Evolutionary conservation across 345 rosid species (phyloP).

Genomic region (Populus simonii): DNA sequence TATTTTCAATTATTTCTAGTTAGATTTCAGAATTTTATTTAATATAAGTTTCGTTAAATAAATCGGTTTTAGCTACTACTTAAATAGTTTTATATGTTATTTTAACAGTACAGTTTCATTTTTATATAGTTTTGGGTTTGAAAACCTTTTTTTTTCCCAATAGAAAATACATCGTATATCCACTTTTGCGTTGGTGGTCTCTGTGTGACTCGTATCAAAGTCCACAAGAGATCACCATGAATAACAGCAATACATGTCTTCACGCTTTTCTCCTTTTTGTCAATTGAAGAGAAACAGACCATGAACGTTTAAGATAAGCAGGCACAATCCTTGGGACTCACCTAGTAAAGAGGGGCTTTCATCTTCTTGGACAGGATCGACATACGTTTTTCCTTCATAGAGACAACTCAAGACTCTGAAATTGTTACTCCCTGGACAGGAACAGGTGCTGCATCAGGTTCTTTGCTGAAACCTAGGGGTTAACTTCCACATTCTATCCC

Average conservation of each 20-base stretch:
- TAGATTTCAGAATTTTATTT: no score
- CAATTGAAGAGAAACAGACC: not conserved
- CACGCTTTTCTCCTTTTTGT: not conserved
- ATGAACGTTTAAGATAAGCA: not conserved
- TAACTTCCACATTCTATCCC: slow-evolving; percentile 13
- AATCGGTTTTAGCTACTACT: no score
- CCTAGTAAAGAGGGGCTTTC: slow-evolving; percentile 20
- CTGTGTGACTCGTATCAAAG: not conserved
- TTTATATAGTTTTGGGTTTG: no score
- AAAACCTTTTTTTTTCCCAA: no score
- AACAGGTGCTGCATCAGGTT: slow-evolving; percentile 15
- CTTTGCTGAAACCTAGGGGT: slow-evolving; percentile 16
- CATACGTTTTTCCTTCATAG: slow-evolving; percentile 23
- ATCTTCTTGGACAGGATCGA: slow-evolving; percentile 21
- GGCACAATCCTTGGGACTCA: slow-evolving; percentile 12
- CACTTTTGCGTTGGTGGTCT: slow-evolving; percentile 14
- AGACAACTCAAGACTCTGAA: slow-evolving; percentile 24
- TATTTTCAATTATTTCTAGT: no score
- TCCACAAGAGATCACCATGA: slow-evolving; percentile 19
- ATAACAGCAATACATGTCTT: slow-evolving; percentile 17
- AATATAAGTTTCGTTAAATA: no score
- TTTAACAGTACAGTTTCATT: no score
- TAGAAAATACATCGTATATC: no score
- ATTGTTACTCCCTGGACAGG: slow-evolving; percentile 3
- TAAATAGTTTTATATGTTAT: no score